Percentiles rank a stretch among this genome's conserved stretches.
phyloP scores from a whole-genome alignment of 2,329 filamentous ascomycete species.

The Fusarium verrucosum region DNA sequence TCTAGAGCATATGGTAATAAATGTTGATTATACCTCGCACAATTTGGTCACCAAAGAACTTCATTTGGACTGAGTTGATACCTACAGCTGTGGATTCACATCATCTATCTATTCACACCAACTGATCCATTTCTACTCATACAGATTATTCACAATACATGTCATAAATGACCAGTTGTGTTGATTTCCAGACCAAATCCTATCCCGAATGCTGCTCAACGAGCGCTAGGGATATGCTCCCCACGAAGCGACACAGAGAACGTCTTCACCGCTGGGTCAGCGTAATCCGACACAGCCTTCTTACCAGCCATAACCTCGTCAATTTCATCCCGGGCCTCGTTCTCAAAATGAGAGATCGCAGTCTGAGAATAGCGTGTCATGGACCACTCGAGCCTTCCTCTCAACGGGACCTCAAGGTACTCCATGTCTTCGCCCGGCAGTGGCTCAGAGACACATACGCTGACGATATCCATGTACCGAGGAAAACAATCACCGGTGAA shows the following conservation, averaged over 20 bases:
- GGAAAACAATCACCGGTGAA: neutral
- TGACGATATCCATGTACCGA: accelerated
- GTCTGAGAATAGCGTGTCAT: accelerated
- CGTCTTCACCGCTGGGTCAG: neutral
- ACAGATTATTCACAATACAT: no score
- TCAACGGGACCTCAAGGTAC: neutral
- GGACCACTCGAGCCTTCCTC: neutral
- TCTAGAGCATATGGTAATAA: no score
- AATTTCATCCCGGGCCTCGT: neutral
- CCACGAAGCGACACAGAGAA: neutral
- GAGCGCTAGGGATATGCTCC: no score
- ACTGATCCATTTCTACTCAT: neutral
- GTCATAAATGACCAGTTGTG: neutral
- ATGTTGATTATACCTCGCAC: no score
- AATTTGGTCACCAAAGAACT: no score
- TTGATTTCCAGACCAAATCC: neutral
- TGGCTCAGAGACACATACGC: neutral
- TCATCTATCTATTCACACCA: neutral
- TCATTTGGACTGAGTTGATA: neutral
- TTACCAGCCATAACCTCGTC: accelerated
- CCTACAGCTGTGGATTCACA: neutral
- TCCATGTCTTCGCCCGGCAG: accelerated
- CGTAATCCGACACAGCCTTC: accelerated
- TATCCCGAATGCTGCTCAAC: no score
- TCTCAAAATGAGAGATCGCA: neutral